These are phyloP conservation scores for Delphinella strobiligena DNA, from an alignment of 2,329 filamentous ascomycete species.

Conservation along the genomic window DNA sequence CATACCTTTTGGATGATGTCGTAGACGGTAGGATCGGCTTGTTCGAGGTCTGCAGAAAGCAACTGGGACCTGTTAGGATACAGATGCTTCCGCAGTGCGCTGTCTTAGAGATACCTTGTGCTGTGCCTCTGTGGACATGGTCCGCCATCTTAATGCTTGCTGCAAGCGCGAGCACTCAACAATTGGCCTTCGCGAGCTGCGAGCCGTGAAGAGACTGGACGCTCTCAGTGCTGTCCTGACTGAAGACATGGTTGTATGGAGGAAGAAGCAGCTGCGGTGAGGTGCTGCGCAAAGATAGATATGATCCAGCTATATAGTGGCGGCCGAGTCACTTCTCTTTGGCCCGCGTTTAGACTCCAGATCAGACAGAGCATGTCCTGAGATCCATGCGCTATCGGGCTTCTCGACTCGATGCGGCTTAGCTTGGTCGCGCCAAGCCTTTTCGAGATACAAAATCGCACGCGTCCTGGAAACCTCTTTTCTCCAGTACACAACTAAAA, in stretches of 20 bases:
- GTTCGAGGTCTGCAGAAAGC: slow-evolving; percentile 63
- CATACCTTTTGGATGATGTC: slow-evolving; percentile 81
- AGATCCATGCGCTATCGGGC: neutral
- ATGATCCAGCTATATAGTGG: neutral
- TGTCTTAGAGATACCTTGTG: slow-evolving; percentile 27
- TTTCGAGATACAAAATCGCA: neutral
- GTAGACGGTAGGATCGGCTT: slow-evolving; percentile 78
- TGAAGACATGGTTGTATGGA: slow-evolving; percentile 26
- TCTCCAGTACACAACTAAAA: slow-evolving; percentile 61
- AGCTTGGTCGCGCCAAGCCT: neutral
- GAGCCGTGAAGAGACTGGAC: slow-evolving; percentile 24
- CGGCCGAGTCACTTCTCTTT: neutral
- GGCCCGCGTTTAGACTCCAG: slow-evolving; percentile 1
- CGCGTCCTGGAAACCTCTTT: slow-evolving; percentile 13
- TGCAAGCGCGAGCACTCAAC: slow-evolving; percentile 18
- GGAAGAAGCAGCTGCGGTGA: slow-evolving; percentile 7
- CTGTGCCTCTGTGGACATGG: slow-evolving; percentile 34
- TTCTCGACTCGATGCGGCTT: neutral
- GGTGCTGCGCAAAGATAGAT: neutral
- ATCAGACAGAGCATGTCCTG: neutral
- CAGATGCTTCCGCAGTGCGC: neutral
- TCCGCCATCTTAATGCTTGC: slow-evolving; percentile 23
- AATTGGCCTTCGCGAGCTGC: slow-evolving; percentile 18
- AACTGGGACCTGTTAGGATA: slow-evolving; percentile 43
- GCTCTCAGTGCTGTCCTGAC: slow-evolving; percentile 27